Evolutionary conservation across 768 basidiomycete species (phyloP).

Genomic region (Russula sp.): DNA sequence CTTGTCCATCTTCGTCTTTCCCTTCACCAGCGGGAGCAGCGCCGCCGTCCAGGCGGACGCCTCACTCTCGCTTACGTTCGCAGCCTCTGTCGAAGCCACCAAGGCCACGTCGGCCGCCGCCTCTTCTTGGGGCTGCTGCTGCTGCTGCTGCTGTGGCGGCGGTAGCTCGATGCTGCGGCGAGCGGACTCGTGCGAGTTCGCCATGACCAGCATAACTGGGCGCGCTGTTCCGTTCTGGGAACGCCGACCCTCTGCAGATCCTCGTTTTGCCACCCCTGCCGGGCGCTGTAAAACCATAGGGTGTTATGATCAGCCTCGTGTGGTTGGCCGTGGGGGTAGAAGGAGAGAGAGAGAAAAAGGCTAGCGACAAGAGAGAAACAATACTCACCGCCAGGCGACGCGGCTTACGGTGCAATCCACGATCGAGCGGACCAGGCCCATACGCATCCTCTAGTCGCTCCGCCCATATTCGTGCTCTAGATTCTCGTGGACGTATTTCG

Average conservation of each 20-base stretch:
- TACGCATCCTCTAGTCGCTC: conserved; percentile 16
- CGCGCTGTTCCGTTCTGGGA: not conserved
- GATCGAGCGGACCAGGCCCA: conserved; percentile 15
- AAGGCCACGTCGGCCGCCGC: not conserved
- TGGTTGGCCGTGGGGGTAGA: not conserved
- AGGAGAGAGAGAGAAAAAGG: too few relatives aligned
- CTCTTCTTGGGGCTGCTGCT: not conserved
- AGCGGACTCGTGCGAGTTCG: not conserved
- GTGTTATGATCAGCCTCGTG: not conserved
- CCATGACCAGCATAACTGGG: not conserved
- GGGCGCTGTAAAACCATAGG: not conserved
- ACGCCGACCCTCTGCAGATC: too few relatives aligned
- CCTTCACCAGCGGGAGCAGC: conserved; percentile 14
- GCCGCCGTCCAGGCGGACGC: conserved; percentile 8
- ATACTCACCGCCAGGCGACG: conserved; percentile 9
- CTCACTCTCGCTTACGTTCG: not conserved
- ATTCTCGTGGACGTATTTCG: conserved; percentile 7
- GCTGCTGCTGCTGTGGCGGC: not conserved
- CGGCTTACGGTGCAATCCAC: conserved; percentile 19
- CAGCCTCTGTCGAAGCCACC: not conserved
- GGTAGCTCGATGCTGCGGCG: conserved; percentile 5
- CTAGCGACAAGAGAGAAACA: not conserved
- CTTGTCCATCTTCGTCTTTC: conserved; percentile 1
- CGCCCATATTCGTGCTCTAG: conserved; percentile 10
- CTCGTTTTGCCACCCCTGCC: not conserved